Conservation (phyloP, 768 basidiomycete species). For the Termitomyces heimii region DNA sequence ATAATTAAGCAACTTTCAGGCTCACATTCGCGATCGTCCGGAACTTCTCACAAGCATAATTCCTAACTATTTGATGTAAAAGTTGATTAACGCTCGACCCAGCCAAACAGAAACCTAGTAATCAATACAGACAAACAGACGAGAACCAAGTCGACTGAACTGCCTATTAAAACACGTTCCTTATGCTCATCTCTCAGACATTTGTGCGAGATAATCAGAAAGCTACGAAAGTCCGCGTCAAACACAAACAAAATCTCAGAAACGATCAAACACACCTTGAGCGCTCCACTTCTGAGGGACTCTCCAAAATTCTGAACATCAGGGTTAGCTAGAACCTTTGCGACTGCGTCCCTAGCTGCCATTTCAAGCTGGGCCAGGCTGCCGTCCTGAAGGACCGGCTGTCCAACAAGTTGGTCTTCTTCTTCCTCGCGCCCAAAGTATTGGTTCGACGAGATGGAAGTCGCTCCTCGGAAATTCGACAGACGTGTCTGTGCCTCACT, state of each 20-base stretch:
- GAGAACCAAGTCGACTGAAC: neutral
- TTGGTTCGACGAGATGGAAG: constrained; percentile 89
- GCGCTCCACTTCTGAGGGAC: constrained; percentile 68
- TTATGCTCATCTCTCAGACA: constrained; percentile 42
- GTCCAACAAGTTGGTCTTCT: constrained; percentile 40
- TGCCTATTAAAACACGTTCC: neutral
- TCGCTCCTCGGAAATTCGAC: constrained; percentile 84
- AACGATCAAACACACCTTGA: constrained; percentile 51
- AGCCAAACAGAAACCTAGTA: neutral
- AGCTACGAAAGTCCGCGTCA: constrained; percentile 27
- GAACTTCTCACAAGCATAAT: neutral
- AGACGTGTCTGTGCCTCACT: constrained; percentile 80
- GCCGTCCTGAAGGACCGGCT: constrained; percentile 30
- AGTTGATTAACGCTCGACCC: neutral
- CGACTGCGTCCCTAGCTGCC: constrained; percentile 72
- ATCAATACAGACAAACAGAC: no score
- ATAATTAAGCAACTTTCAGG: neutral
- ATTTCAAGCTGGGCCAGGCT: constrained; percentile 51
- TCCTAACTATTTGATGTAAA: no score
- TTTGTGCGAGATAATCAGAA: constrained; percentile 65
- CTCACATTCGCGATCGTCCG: neutral
- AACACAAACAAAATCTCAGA: neutral
- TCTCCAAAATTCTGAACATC: constrained; percentile 86
- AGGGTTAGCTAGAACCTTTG: constrained; percentile 72
- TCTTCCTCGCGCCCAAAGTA: constrained; percentile 95